These are phyloP conservation scores for Penicillium diatomitis DNA, from an alignment of 495 filamentous ascomycete genomes.

Conservation along the genomic window DNA sequence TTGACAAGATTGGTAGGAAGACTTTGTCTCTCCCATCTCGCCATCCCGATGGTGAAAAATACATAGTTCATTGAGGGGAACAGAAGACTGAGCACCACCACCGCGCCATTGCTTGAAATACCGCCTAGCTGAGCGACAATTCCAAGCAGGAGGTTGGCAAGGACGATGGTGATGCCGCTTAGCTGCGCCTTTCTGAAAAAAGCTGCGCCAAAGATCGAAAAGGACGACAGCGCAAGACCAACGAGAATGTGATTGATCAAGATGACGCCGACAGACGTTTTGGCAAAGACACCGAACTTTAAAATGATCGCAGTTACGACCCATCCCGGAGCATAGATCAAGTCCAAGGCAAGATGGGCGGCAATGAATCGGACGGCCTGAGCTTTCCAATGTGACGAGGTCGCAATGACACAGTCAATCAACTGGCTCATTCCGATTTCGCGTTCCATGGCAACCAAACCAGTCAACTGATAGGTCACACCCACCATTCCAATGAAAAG, in stretches of 20 bases:
- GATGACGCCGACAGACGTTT: constrained; percentile 49
- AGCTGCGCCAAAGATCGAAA: constrained; percentile 58
- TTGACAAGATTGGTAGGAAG: constrained; percentile 46
- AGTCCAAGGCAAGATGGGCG: constrained; percentile 58
- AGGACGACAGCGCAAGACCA: constrained; percentile 56
- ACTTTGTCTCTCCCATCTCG: constrained; percentile 53
- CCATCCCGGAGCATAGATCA: constrained; percentile 63
- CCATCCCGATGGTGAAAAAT: constrained; percentile 59
- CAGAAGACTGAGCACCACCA: constrained; percentile 55
- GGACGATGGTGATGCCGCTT: constrained; percentile 58
- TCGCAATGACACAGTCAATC: constrained; percentile 75
- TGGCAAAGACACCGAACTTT: constrained; percentile 49
- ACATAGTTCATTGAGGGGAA: constrained; percentile 74
- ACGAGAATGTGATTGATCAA: constrained; percentile 54
- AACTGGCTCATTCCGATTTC: constrained; percentile 73
- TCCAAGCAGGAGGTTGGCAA: constrained; percentile 56
- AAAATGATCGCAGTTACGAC: constrained; percentile 56
- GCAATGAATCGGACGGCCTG: constrained; percentile 59
- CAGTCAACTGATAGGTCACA: constrained; percentile 66
- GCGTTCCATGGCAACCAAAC: constrained; percentile 66
- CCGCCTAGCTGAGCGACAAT: constrained; percentile 59
- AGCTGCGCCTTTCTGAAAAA: constrained; percentile 75
- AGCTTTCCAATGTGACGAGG: constrained; percentile 51
- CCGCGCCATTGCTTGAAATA: constrained; percentile 43
- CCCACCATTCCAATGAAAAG: constrained; percentile 62